Base-by-base conservation (phyloP, 1,284 basidiomycete genomes). In the Tremellales sp. region DNA sequence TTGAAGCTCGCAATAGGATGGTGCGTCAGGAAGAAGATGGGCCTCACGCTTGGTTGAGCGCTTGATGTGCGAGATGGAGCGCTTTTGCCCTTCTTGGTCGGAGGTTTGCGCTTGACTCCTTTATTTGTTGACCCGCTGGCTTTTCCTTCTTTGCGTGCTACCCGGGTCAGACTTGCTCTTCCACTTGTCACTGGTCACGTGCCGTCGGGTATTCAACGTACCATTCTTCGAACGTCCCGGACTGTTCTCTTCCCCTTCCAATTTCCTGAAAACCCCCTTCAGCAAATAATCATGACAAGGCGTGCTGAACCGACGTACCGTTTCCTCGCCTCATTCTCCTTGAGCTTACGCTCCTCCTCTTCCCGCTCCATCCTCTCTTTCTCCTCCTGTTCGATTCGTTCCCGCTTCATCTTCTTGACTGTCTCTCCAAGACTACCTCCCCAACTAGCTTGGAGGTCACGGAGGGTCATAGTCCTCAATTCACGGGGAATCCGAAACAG, bases 401-500 rank as follows among this genome's bases (percentile, higher is more conserved):
- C 61, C 45, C 64, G 51, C 21, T 62, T 62, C 2, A 75, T 58
- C 13, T 61, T 51, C 35, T 63, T 60, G 36, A 66, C 45, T 7
- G 70, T 74, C 5, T 62, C 64, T 2, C 56, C 48, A 60, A 71
- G 73, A 39, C 61, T 64, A 2, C 68, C 71, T 1, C 62, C 68
- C 74, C 74, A 76, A 35, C 62, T 56, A 4, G 42, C 41, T 13
- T 70, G 64, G 33, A 76, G 57, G 37, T 75, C 70, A 15, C 58
- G 60, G 26, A 75, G 54, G 2, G 65, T 73, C 65, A 74, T 64
- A 10, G 43, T 49, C 11, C 68, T 58, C 26, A 75, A 43, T 22
- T 68, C 64, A 22, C 63, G 56, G 2, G 74, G 74, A 40, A 75
- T 71, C 40, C 60, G 54, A 42, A 71, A 49, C 42, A 75, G 62